Percentiles rank a stretch among this genome's conserved stretches.
These are phyloP conservation scores for cucumber (Cucumis sativus) DNA, from an alignment of 306 rosid genomes.

Conservation along the genomic window DNA sequence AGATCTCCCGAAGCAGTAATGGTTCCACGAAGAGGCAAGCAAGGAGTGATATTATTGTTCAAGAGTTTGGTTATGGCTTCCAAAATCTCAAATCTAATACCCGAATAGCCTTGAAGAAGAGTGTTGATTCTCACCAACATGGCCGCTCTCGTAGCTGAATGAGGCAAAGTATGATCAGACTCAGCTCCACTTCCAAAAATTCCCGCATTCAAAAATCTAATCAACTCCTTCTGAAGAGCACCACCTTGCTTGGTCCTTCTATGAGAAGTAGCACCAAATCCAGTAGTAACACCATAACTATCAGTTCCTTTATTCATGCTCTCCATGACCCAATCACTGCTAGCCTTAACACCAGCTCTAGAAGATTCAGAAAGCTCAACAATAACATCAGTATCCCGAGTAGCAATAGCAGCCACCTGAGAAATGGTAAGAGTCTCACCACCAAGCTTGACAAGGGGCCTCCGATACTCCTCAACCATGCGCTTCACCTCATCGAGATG, in stretches of 20 bases:
- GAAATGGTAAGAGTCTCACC: background rate
- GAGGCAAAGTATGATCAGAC: background rate
- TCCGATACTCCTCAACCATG: background rate
- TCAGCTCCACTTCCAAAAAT: background rate
- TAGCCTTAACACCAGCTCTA: conserved; percentile 2
- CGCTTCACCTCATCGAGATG: conserved; percentile 4
- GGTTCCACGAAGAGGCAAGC: conserved; percentile 6
- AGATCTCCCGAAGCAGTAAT: conserved; percentile 28
- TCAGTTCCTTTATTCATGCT: conserved; percentile 61
- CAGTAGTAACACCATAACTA: conserved; percentile 86
- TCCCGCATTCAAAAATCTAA: background rate
- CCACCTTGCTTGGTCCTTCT: conserved; percentile 25
- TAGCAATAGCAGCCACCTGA: background rate
- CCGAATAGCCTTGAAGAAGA: conserved; percentile 10
- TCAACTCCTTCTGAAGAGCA: conserved; percentile 41
- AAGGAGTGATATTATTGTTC: conserved; percentile 63
- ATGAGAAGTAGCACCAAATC: conserved; percentile 5
- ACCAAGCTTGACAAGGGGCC: conserved; percentile 35
- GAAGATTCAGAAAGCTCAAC: background rate
- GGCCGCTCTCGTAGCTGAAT: background rate
- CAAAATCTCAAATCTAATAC: conserved; percentile 18
- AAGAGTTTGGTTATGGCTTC: conserved; percentile 68
- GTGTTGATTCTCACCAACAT: conserved; percentile 60
- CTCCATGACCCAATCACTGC: conserved; percentile 88
- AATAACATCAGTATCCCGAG: background rate